phyloP scores from a whole-genome alignment of 495 filamentous ascomycete genomes.

The Aspergillus campestris region DNA sequence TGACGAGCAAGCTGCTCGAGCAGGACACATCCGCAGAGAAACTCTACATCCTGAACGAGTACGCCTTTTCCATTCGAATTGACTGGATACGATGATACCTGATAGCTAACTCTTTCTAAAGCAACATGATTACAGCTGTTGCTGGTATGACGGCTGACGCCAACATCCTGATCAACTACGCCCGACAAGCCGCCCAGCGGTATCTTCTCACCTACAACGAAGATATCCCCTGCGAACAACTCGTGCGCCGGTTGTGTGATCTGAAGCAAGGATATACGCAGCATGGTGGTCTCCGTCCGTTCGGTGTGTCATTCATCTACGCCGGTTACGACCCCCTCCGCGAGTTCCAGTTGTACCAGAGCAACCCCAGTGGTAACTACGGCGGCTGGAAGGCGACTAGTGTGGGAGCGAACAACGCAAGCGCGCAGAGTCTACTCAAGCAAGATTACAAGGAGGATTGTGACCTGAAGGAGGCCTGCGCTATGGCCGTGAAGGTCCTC shows the following conservation, averaged over 20 bases:
- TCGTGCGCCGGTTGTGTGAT: slow-evolving; percentile 93
- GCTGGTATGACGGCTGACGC: slow-evolving; percentile 99
- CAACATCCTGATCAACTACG: slow-evolving; percentile 99
- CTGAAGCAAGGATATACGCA: slow-evolving; percentile 99
- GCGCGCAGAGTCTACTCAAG: slow-evolving; percentile 94
- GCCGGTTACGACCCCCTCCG: slow-evolving; percentile 91
- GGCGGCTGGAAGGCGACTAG: slow-evolving; percentile 99
- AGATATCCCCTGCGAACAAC: slow-evolving; percentile 98
- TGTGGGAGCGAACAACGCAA: slow-evolving; percentile 95
- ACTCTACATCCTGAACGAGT: slow-evolving; percentile 99
- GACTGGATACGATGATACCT: background rate
- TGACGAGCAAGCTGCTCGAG: slow-evolving; percentile 97
- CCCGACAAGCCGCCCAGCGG: slow-evolving; percentile 88
- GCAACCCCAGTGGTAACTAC: slow-evolving; percentile 99
- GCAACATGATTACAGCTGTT: slow-evolving; percentile 99
- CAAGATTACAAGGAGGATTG: slow-evolving; percentile 99
- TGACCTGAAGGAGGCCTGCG: slow-evolving; percentile 91
- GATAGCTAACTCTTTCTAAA: slow-evolving; percentile 29
- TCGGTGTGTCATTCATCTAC: slow-evolving; percentile 99
- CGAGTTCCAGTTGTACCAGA: slow-evolving; percentile 98
- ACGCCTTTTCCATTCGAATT: slow-evolving; percentile 16
- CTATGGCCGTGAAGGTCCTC: slow-evolving; percentile 94
- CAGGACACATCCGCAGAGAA: slow-evolving; percentile 99
- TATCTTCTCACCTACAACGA: slow-evolving; percentile 99
- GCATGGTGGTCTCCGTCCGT: slow-evolving; percentile 93